These are phyloP conservation scores for Colletotrichum sojae DNA, from an alignment of 2,329 filamentous ascomycete species.

Conservation along the genomic window DNA sequence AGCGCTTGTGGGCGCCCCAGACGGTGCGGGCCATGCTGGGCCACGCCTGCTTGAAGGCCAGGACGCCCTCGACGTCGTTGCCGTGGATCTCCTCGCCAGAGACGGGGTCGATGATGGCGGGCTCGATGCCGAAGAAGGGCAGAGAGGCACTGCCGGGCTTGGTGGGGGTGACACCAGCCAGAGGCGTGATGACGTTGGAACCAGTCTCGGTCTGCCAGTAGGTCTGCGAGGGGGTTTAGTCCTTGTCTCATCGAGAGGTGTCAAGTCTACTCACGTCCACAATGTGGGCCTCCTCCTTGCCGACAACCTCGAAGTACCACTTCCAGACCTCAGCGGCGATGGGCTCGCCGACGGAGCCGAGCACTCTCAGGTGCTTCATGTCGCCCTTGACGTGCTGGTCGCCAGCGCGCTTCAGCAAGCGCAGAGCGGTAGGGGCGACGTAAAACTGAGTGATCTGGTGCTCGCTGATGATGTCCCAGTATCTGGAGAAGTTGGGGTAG, in stretches of 20 bases:
- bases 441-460: constrained; percentile 98
- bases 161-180: constrained; percentile 93
- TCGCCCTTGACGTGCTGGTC: constrained; percentile 91
- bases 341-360: constrained; percentile 96
- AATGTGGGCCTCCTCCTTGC: constrained; percentile 92
- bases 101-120: constrained; percentile 96
- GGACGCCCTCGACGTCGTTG: constrained; percentile 96
- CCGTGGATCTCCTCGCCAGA: constrained; percentile 93
- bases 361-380: constrained; percentile 90
- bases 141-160: constrained; percentile 97
- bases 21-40: constrained; percentile 98
- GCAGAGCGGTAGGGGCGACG: constrained; percentile 93
- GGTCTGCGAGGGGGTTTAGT: constrained; percentile 70
- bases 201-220: constrained; percentile 99
- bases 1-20: constrained; percentile 97
- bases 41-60: constrained; percentile 98
- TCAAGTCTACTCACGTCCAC: constrained; percentile 82
- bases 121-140: constrained; percentile 98
- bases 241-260: too few relatives aligned
- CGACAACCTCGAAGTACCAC: constrained; percentile 97
- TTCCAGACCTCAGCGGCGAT: constrained; percentile 99
- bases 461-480: constrained; percentile 98
- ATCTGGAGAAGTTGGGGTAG: constrained; percentile 97
- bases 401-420: constrained; percentile 94
- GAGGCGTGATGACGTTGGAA: constrained; percentile 93